Percentiles rank a stretch among this genome's conserved stretches.
phyloP scores from a whole-genome alignment of 148 eudicot species.

The Vaccinium macrocarpon region DNA sequence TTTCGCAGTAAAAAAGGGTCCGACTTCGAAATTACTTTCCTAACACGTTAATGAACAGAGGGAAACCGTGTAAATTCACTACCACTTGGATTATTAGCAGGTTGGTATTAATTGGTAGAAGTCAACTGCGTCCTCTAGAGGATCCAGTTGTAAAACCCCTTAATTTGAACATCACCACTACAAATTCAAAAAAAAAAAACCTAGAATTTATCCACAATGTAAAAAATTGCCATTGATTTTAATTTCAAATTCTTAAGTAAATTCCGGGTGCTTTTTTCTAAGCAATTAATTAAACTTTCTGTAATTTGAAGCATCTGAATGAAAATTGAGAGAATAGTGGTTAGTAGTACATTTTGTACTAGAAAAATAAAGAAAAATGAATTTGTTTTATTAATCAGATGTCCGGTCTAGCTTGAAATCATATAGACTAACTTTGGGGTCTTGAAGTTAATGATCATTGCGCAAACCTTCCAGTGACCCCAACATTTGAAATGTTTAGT shows the following conservation, averaged over 20 bases:
- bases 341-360: background rate
- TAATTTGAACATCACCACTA: background rate
- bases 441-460: too few relatives aligned
- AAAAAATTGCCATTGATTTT: too few relatives aligned
- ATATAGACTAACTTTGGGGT: too few relatives aligned
- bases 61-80: background rate
- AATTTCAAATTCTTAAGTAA: too few relatives aligned
- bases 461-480: too few relatives aligned
- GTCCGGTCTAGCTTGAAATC: too few relatives aligned
- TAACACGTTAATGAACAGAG: background rate
- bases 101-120: background rate
- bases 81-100: background rate
- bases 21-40: background rate
- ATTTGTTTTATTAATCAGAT: too few relatives aligned
- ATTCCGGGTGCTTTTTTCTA: too few relatives aligned
- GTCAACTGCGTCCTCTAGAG: background rate
- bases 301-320: background rate
- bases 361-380: background rate
- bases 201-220: too few relatives aligned
- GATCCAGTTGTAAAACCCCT: background rate
- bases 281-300: too few relatives aligned
- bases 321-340: background rate
- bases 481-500: too few relatives aligned
- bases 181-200: too few relatives aligned
- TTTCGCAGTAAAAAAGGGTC: background rate